Conservation (phyloP, 805 yeast species). For the Ogataea polymorpha region DNA sequence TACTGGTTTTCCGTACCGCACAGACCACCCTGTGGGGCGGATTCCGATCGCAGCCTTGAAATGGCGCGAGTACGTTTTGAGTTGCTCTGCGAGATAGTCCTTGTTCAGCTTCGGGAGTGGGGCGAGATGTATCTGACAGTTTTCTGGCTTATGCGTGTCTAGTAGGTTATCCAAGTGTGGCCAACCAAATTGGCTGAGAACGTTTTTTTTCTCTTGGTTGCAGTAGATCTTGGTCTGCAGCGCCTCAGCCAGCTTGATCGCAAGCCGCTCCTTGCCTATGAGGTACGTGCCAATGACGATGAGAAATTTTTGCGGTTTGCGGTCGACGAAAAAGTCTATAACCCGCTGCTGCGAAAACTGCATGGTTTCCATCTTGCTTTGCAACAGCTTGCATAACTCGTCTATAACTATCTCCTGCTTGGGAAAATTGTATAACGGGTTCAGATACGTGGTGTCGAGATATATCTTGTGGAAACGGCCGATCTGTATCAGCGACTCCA, state of each 20-base stretch:
- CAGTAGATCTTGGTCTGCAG: constrained; percentile 56
- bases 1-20: constrained; percentile 30
- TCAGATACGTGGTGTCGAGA: constrained; percentile 86
- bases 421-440: constrained; percentile 74
- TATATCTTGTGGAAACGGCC: constrained; percentile 58
- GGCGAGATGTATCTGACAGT: constrained; percentile 66
- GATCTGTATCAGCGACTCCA: constrained; percentile 33
- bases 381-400: constrained; percentile 50
- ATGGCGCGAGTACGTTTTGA: constrained; percentile 41
- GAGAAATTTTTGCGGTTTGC: constrained; percentile 32
- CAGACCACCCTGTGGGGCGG: constrained; percentile 92
- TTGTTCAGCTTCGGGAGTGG: constrained; percentile 57
- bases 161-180: constrained; percentile 39
- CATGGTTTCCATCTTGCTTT: constrained; percentile 26
- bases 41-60: constrained; percentile 68
- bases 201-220: constrained; percentile 43
- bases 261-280: constrained; percentile 89
- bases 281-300: constrained; percentile 83
- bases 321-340: constrained; percentile 33
- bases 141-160: constrained; percentile 39
- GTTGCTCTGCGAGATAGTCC: constrained; percentile 46
- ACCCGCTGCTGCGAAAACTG: constrained; percentile 33
- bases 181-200: constrained; percentile 46
- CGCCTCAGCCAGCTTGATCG: constrained; percentile 56
- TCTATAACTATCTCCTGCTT: constrained; percentile 66